Evolutionary conservation across 2,329 filamentous ascomycete genomes (phyloP).

Genomic region (Cercospora berteroae): DNA sequence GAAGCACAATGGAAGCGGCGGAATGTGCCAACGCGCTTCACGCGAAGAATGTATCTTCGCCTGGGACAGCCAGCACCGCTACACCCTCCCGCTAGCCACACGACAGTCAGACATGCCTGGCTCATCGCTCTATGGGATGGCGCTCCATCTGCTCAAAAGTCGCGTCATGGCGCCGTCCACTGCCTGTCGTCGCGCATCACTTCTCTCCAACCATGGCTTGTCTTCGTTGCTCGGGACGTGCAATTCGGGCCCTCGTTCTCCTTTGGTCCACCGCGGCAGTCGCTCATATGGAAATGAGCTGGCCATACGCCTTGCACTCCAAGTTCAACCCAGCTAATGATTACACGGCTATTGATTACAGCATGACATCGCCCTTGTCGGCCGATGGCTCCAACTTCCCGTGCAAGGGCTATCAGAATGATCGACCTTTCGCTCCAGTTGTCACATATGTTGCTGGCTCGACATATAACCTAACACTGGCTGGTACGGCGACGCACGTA

Average conservation of each 20-base stretch:
- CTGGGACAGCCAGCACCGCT: constrained; percentile 14
- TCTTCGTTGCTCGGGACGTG: background rate
- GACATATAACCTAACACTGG: constrained; percentile 62
- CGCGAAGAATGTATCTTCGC: constrained; percentile 8
- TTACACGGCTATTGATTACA: constrained; percentile 61
- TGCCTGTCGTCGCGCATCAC: background rate
- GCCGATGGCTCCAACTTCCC: constrained; percentile 65
- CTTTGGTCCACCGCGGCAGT: constrained; percentile 22
- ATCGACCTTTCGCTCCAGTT: constrained; percentile 52
- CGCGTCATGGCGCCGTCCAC: background rate
- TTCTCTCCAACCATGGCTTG: constrained; percentile 17
- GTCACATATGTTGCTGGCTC: constrained; percentile 63
- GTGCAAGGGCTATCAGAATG: constrained; percentile 67
- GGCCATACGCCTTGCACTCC: constrained; percentile 54
- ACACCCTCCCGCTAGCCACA: constrained; percentile 10
- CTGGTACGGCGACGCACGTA: constrained; percentile 50
- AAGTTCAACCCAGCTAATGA: constrained; percentile 48
- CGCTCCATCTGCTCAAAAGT: background rate
- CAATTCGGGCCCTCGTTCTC: constrained; percentile 12
- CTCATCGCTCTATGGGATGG: background rate
- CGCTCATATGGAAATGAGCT: constrained; percentile 56
- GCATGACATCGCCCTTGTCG: constrained; percentile 66
- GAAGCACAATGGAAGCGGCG: constrained; percentile 5
- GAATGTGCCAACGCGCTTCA: constrained; percentile 17
- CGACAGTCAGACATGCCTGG: constrained; percentile 2